phyloP scores from a whole-genome alignment of 805 yeast genomes.

The Yarrowia alimentaria region DNA sequence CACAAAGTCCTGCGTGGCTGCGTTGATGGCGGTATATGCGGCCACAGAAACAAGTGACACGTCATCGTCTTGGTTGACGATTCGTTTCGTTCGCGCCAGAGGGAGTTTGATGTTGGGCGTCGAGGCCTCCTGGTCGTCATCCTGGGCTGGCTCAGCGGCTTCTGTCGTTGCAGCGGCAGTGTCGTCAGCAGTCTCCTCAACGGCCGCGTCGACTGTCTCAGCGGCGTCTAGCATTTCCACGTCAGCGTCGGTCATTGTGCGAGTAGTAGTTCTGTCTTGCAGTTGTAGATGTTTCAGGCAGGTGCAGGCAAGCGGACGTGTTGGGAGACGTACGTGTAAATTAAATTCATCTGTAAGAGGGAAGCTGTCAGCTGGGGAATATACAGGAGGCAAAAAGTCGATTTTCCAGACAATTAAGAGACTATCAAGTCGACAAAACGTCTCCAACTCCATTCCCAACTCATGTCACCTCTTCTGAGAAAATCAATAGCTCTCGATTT shows the following conservation, averaged over 20 bases:
- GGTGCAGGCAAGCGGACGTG: no score
- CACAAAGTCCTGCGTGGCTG: constrained; percentile 70
- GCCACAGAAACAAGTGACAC: constrained; percentile 63
- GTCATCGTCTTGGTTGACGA: constrained; percentile 74
- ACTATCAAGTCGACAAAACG: no score
- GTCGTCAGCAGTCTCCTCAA: constrained; percentile 1
- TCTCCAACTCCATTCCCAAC: no score
- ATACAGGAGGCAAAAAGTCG: no score
- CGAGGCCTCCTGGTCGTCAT: not conserved
- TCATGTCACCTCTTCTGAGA: no score
- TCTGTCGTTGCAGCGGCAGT: not conserved
- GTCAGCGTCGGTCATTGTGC: not conserved
- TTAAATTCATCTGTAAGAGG: no score
- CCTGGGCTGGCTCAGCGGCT: not conserved
- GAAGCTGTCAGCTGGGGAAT: no score
- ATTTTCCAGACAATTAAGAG: no score
- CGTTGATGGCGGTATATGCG: constrained; percentile 71
- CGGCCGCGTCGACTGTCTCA: constrained; percentile 6
- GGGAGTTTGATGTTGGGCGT: constrained; percentile 45
- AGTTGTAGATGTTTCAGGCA: no score
- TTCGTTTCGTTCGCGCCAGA: constrained; percentile 63
- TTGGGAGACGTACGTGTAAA: no score
- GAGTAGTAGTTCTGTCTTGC: no score
- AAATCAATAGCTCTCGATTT: no score
- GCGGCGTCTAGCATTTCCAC: constrained; percentile 25